phyloP scores from a whole-genome alignment of 495 filamentous ascomycete genomes.

The Aspergillus steynii region DNA sequence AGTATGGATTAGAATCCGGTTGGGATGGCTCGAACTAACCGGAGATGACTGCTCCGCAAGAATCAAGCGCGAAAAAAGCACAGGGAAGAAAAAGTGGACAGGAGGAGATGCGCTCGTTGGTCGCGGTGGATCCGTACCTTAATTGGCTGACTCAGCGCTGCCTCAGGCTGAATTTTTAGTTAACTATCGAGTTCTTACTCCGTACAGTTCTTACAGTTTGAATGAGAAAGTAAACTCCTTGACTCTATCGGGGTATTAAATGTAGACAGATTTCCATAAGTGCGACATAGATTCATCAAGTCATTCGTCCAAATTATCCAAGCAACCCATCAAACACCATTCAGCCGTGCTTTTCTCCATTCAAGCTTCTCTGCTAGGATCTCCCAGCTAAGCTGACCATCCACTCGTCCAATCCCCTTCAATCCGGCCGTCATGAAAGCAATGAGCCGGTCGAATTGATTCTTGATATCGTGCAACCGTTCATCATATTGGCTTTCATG shows the following conservation, averaged over 20 bases:
- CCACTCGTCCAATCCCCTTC: slow-evolving; percentile 45
- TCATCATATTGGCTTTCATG: slow-evolving; percentile 30
- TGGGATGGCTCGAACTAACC: background rate
- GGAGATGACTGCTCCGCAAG: slow-evolving; percentile 6
- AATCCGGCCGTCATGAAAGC: slow-evolving; percentile 48
- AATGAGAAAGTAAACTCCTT: background rate
- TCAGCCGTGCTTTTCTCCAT: slow-evolving; percentile 26
- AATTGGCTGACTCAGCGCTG: background rate
- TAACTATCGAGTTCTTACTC: too few species aligned
- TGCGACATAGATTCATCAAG: background rate
- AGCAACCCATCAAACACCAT: background rate
- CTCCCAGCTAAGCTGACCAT: slow-evolving; percentile 50
- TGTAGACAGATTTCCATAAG: background rate
- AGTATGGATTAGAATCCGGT: background rate
- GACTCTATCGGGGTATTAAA: background rate
- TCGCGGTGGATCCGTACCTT: background rate
- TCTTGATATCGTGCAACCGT: slow-evolving; percentile 35
- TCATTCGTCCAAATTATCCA: background rate
- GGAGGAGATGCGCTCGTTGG: background rate
- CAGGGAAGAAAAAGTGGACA: background rate
- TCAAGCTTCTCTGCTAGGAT: slow-evolving; percentile 50
- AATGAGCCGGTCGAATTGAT: slow-evolving; percentile 43
- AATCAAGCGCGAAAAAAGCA: background rate
- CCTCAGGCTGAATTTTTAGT: too few species aligned
- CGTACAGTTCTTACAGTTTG: too few species aligned